A percentile compares a stretch with the other conserved stretches of the same genome.
These are phyloP conservation scores for Phytophthora agathidicida DNA, from an alignment of 352 stramenopile species.

Conservation along the genomic window DNA sequence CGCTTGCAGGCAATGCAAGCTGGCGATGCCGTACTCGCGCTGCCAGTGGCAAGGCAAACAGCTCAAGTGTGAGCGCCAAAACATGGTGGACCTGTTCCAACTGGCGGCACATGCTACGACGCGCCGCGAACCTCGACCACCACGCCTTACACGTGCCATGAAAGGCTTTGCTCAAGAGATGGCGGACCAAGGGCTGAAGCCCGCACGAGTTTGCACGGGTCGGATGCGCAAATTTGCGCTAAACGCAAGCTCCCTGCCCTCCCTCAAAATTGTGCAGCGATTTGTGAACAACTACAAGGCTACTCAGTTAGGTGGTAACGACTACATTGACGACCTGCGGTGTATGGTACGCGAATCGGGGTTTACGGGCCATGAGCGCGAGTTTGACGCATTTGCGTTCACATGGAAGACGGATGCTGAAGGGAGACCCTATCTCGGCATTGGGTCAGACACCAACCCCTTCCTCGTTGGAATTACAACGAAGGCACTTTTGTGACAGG, in stretches of 20 bases:
- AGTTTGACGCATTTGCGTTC: too few species aligned
- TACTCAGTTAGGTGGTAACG: too few species aligned
- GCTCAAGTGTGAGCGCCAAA: constrained; percentile 1
- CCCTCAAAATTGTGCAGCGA: constrained; percentile 6
- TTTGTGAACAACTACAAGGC: constrained; percentile 2
- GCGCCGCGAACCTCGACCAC: not conserved
- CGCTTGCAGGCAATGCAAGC: constrained; percentile 1
- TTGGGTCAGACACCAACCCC: too few species aligned
- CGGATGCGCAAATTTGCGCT: constrained; percentile 8
- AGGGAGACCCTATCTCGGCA: too few species aligned
- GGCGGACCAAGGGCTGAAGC: not conserved
- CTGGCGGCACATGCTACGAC: not conserved
- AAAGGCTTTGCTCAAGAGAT: constrained; percentile 9
- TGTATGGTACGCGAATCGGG: too few species aligned
- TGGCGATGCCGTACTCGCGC: not conserved
- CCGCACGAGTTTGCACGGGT: not conserved
- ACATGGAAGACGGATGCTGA: too few species aligned
- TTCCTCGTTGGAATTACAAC: too few species aligned
- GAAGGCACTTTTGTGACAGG: too few species aligned
- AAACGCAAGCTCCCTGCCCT: not conserved
- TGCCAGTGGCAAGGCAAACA: constrained; percentile 3
- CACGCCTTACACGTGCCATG: not conserved
- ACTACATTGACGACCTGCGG: too few species aligned
- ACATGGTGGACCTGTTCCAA: not conserved
- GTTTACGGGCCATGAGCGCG: too few species aligned